Percentiles rank a stretch among this genome's conserved stretches.
Evolutionary conservation across 805 yeast genomes (phyloP).

Genomic region (Wickerhamiella vanderwaltii): DNA sequence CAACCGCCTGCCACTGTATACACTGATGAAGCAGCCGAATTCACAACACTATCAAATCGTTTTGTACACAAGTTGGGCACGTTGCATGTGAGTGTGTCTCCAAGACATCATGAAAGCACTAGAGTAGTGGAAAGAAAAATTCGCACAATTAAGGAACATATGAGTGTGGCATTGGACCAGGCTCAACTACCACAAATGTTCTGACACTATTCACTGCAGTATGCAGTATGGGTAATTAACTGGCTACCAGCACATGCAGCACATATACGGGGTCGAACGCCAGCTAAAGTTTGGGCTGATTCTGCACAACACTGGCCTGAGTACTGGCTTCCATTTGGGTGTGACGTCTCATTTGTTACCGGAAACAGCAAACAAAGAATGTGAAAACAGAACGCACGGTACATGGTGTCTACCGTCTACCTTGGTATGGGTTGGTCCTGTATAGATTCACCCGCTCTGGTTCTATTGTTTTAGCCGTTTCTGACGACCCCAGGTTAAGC

Average conservation of each 20-base stretch:
- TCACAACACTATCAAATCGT: neutral
- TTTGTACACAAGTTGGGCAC: neutral
- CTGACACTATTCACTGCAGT: neutral
- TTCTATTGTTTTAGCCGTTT: too few relatives aligned
- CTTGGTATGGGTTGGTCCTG: too few relatives aligned
- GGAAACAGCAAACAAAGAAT: neutral
- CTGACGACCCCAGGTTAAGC: too few relatives aligned
- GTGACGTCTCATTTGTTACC: constrained; percentile 1
- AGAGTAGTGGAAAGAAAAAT: neutral
- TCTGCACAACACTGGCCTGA: neutral
- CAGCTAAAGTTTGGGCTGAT: neutral
- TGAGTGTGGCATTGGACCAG: neutral
- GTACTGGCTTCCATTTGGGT: neutral
- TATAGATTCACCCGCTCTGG: too few relatives aligned
- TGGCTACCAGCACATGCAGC: neutral
- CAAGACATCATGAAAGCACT: neutral
- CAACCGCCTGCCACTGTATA: neutral
- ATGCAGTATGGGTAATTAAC: neutral
- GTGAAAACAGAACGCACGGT: too few relatives aligned
- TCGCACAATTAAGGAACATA: neutral
- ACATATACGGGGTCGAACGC: neutral
- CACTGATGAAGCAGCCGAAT: constrained; percentile 3
- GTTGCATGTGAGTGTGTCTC: neutral
- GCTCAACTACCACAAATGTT: neutral
- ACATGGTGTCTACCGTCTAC: too few relatives aligned